phyloP scores from a whole-genome alignment of 768 basidiomycete species.

The Tubosaeta sp. region DNA sequence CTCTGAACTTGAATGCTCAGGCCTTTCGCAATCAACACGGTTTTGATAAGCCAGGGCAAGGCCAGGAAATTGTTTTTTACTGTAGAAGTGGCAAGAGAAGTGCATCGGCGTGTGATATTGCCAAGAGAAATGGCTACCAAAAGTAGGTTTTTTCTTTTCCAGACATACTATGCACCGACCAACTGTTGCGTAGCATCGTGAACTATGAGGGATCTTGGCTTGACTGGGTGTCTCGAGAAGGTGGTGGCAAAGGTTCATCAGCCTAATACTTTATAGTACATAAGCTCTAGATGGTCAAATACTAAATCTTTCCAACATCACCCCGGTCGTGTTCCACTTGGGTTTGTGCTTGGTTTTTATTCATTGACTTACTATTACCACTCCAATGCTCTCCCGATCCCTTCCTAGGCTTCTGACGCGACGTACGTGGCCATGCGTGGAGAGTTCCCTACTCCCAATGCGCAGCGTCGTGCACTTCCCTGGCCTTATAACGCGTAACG shows the following conservation, averaged over 20 bases:
- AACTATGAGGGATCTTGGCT: conserved; percentile 90
- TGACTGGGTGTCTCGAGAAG: conserved; percentile 67
- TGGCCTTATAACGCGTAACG: too few relatives aligned
- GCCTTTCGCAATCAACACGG: conserved; percentile 63
- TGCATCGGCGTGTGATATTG: conserved; percentile 75
- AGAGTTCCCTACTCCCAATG: conserved; percentile 1
- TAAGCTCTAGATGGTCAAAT: not conserved
- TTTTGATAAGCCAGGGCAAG: conserved; percentile 65
- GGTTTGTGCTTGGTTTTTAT: not conserved
- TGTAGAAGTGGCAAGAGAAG: conserved; percentile 88
- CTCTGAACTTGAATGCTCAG: conserved; percentile 52
- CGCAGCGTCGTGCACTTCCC: not conserved
- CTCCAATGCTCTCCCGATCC: conserved; percentile 18
- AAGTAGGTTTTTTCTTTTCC: conserved; percentile 49
- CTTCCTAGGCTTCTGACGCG: conserved; percentile 13
- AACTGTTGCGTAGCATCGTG: conserved; percentile 38
- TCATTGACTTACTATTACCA: not conserved
- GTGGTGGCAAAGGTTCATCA: conserved; percentile 34
- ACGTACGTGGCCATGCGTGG: conserved; percentile 3
- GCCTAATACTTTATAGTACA: conserved; percentile 8
- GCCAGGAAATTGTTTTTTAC: conserved; percentile 83
- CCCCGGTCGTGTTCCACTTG: too few relatives aligned
- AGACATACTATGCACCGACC: not conserved
- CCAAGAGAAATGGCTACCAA: conserved; percentile 73
- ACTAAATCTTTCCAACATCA: not conserved